Evolutionary conservation across 2,329 filamentous ascomycete genomes (phyloP).

Genomic region (Cladosporium oxysporum): DNA sequence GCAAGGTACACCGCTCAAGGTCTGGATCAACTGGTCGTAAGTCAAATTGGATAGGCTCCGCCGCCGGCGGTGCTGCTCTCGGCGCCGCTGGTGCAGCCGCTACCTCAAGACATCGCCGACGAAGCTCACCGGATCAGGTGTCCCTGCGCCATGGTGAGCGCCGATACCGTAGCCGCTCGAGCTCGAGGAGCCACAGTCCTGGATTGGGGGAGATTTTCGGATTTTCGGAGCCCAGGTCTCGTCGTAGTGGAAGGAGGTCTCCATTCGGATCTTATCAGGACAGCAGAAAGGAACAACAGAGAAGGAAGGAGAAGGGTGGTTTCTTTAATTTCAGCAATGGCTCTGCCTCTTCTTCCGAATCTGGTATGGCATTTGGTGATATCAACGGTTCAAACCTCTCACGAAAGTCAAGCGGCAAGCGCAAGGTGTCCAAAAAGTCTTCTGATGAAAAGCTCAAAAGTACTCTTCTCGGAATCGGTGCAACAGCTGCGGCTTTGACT

Average conservation of each 20-base stretch:
- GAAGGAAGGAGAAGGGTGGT: conserved; percentile 44
- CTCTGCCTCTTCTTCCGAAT: conserved; percentile 48
- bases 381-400: conserved; percentile 18
- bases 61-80: conserved; percentile 30
- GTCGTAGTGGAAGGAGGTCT: conserved; percentile 16
- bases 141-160: conserved; percentile 31
- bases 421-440: conserved; percentile 34
- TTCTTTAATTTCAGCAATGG: conserved; percentile 54
- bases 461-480: conserved; percentile 49
- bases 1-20: conserved; percentile 30
- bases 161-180: conserved; percentile 47
- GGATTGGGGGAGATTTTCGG: conserved; percentile 31
- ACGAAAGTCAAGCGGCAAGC: conserved; percentile 28
- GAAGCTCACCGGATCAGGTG: conserved; percentile 20
- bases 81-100: conserved; percentile 28
- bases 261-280: conserved; percentile 25
- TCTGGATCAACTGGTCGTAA: conserved; percentile 43
- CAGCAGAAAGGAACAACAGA: conserved; percentile 27
- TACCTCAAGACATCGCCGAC: conserved; percentile 24
- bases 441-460: conserved; percentile 51
- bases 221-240: conserved; percentile 21
- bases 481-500: conserved; percentile 51
- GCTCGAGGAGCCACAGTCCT: conserved; percentile 43
- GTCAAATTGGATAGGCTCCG: conserved; percentile 23
- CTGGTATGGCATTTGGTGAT: conserved; percentile 49